These are phyloP conservation scores for Spatholobus suberectus DNA, from an alignment of 306 rosid species.

Conservation along the genomic window DNA sequence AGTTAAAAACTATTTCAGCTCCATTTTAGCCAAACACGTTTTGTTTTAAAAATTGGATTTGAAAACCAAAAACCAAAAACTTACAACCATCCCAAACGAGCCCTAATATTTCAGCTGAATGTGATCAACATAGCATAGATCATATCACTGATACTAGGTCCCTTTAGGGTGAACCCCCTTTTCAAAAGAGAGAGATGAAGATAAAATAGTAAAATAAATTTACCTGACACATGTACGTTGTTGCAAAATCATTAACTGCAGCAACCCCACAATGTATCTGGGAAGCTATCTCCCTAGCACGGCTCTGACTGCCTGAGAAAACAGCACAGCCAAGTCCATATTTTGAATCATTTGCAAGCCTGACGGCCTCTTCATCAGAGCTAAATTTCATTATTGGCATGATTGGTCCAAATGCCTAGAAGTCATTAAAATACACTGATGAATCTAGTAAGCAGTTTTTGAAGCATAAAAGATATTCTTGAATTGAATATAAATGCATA, in stretches of 20 bases:
- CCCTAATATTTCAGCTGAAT: too few species aligned
- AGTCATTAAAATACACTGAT: constrained; percentile 26
- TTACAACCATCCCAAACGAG: too few species aligned
- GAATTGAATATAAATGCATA: constrained; percentile 18
- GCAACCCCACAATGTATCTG: constrained; percentile 83
- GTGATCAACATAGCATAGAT: too few species aligned
- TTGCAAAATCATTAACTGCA: constrained; percentile 85
- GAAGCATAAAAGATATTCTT: constrained; percentile 2
- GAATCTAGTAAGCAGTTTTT: constrained; percentile 33
- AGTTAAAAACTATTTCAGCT: too few species aligned
- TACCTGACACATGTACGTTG: constrained; percentile 93
- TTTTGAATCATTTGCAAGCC: constrained; percentile 88
- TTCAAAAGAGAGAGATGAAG: background rate
- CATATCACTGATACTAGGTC: constrained; percentile 2
- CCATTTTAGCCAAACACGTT: too few species aligned
- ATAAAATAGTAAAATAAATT: background rate
- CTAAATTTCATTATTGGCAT: constrained; percentile 90
- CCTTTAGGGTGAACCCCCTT: constrained; percentile 9
- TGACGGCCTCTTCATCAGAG: constrained; percentile 81
- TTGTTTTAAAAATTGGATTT: too few species aligned
- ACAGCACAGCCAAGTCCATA: constrained; percentile 96
- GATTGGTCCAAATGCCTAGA: constrained; percentile 93
- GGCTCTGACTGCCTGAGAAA: constrained; percentile 83
- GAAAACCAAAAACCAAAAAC: too few species aligned
- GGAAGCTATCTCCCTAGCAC: constrained; percentile 78